Evolutionary conservation across 805 yeast species (phyloP).

Genomic region (Scheffersomyces ergatensis): DNA sequence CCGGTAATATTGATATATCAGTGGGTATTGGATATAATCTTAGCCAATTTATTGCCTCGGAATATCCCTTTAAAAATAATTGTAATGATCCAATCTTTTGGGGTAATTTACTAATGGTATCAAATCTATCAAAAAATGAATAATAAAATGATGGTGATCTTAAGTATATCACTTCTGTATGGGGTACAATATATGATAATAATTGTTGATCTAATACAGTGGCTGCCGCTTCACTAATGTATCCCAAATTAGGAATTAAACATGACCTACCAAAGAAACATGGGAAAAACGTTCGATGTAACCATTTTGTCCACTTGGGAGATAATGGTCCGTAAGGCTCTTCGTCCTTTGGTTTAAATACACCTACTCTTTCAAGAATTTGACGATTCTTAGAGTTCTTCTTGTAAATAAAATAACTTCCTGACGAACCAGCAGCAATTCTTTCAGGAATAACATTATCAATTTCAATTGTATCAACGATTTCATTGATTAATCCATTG

Average conservation of each 20-base stretch:
- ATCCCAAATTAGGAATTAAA: conserved; percentile 69
- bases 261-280: conserved; percentile 76
- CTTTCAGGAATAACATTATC: conserved; percentile 46
- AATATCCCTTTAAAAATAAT: conserved; percentile 55
- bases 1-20: conserved; percentile 15
- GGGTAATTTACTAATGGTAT: conserved; percentile 25
- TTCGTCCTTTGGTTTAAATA: conserved; percentile 77
- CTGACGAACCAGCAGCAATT: conserved; percentile 66
- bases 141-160: conserved; percentile 52
- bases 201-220: conserved; percentile 61
- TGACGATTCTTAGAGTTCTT: conserved; percentile 7
- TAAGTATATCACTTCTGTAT: conserved; percentile 55
- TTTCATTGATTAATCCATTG: conserved; percentile 38
- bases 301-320: conserved; percentile 80
- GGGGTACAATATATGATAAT: conserved; percentile 60
- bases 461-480: conserved; percentile 44
- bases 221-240: conserved; percentile 71
- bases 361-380: conserved; percentile 38
- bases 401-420: conserved; percentile 59
- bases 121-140: conserved; percentile 41
- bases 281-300: conserved; percentile 71
- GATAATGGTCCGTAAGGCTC: conserved; percentile 78
- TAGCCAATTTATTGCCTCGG: conserved; percentile 61
- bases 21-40: conserved; percentile 53
- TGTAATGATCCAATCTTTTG: conserved; percentile 68